Conservation (phyloP, 176 grass and related monocot species). For the Saccharum officinarum region DNA sequence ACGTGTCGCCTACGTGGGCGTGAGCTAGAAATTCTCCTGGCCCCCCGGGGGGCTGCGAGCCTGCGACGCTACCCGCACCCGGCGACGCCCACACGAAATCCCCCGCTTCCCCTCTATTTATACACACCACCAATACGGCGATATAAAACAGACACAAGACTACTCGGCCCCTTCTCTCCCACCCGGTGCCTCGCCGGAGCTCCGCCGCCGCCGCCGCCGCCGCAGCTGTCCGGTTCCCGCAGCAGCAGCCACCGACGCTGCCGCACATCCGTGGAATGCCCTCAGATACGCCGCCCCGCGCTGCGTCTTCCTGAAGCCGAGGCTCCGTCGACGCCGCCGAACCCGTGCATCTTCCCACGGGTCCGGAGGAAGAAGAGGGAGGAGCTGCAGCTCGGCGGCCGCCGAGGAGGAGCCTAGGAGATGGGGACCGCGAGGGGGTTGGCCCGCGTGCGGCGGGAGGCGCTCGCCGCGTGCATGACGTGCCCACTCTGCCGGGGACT, state of each 20-base stretch:
- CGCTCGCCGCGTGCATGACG: slow-evolving; percentile 58
- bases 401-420: slow-evolving; percentile 28
- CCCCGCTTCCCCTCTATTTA: slow-evolving; percentile 26
- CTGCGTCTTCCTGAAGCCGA: background rate
- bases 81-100: slow-evolving; percentile 37
- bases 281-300: background rate
- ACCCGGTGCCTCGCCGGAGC: slow-evolving; percentile 50
- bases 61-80: slow-evolving; percentile 31
- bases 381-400: slow-evolving; percentile 7
- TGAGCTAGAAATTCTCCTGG: slow-evolving; percentile 25
- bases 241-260: background rate
- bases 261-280: background rate
- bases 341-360: background rate
- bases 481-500: slow-evolving; percentile 83
- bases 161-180: slow-evolving; percentile 2
- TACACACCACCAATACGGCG: slow-evolving; percentile 19
- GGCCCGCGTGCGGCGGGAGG: slow-evolving; percentile 48
- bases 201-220: slow-evolving; percentile 30
- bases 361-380: background rate
- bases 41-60: background rate
- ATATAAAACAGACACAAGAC: slow-evolving; percentile 32
- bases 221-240: background rate
- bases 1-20: background rate
- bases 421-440: slow-evolving; percentile 36
- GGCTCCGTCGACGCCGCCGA: background rate